Base-by-base conservation (phyloP, 306 rosid species). In the Pterocarpus santalinus region DNA sequence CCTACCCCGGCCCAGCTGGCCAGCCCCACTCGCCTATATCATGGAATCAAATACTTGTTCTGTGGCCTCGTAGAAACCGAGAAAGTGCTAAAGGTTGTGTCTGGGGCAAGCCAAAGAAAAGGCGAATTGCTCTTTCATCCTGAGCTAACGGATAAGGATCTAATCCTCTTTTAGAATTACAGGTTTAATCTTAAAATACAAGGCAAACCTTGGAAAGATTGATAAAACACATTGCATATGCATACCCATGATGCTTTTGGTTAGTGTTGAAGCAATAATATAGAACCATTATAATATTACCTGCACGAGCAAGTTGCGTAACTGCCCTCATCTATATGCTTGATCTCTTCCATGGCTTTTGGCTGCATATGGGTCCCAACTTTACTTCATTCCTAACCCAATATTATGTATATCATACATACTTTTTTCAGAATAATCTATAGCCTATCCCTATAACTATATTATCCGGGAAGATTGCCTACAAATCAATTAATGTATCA, bases 121-220 rank as follows among this genome's bases (percentile, higher is more conserved):
- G 41, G 8, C 8, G 2, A 33, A 5, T 15, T 14, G 11, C 58
- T 51, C n/a, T 60, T n/a, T 55, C 58, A 44, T 32, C 35, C 30
- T 12, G 2, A 33, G 30, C 47, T 32, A 52, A 34, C 56, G 66
- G 85, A 81, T 77, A 76, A 81, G 80, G 77, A 38, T 81, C 56
- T 71, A 56, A 46, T 39, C 67, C 8, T 64, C 75, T 68, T 35
- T 66, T 51, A 33, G 11, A 62, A n/a, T 81, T 35, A 64, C 47
- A 46, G 28, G 28, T 73, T 79, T 69, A 80, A 69, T 81, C 90
- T 80, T 86, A 66, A 72, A 61, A 80, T 74, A 77, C 83, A 88
- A 83, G 82, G 47, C 70, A 77, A 86, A 73, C 34, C 70, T 76
- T 14, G 63, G 4, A 58, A 68, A 46, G 64, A 80, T 71, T 47